Evolutionary conservation across 2,329 filamentous ascomycete genomes (phyloP).

Genomic region (Microsporum canis): DNA sequence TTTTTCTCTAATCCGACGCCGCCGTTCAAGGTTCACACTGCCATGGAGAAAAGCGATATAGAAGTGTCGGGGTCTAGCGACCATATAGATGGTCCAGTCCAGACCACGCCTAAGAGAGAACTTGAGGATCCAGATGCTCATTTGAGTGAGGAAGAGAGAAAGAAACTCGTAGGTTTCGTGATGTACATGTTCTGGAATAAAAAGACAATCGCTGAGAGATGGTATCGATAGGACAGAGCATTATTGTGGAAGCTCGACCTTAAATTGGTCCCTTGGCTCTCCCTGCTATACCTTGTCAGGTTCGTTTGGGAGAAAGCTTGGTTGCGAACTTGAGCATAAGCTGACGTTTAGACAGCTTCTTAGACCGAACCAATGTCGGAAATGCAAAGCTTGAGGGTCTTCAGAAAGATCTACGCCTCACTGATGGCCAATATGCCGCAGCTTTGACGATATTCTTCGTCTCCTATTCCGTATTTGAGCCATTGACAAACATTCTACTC

Average conservation of each 20-base stretch:
- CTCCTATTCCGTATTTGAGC: conserved; percentile 30
- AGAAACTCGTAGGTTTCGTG: conserved; percentile 41
- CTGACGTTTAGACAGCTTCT: not conserved
- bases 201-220: not conserved
- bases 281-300: conserved; percentile 34
- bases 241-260: conserved; percentile 37
- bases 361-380: conserved; percentile 28
- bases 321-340: not conserved
- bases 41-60: not conserved
- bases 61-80: not conserved
- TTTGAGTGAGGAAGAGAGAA: conserved; percentile 45
- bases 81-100: not conserved
- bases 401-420: conserved; percentile 19
- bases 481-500: conserved; percentile 35
- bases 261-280: conserved; percentile 37
- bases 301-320: not conserved
- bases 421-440: conserved; percentile 26
- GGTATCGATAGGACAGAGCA: conserved; percentile 28
- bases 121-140: conserved; percentile 2
- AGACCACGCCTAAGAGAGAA: not conserved
- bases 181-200: not conserved
- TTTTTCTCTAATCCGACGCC: not conserved
- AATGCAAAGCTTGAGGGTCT: conserved; percentile 28
- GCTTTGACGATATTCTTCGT: conserved; percentile 33
- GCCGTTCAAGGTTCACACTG: not conserved